phyloP scores from a whole-genome alignment of 2,329 filamentous ascomycete genomes.

The Lachnellula occidentalis region DNA sequence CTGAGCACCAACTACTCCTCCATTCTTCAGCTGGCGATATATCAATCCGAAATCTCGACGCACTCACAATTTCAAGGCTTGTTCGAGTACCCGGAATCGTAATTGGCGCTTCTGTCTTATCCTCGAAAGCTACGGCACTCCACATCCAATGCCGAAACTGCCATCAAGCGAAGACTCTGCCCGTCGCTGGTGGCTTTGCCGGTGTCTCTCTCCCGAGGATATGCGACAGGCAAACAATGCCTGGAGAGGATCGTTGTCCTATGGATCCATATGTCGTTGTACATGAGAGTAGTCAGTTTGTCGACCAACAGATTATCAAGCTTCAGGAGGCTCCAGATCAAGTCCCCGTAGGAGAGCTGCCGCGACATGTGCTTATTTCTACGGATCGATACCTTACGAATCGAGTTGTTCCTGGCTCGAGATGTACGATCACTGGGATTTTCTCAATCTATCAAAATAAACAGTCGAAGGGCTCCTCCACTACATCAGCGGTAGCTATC shows the following conservation, averaged over 20 bases:
- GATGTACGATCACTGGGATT: constrained; percentile 93
- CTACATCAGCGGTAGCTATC: constrained; percentile 82
- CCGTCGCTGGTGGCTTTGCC: constrained; percentile 78
- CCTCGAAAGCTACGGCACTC: constrained; percentile 86
- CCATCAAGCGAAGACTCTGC: constrained; percentile 62
- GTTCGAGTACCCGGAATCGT: constrained; percentile 96
- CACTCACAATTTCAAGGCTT: constrained; percentile 87
- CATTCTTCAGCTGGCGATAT: constrained; percentile 88
- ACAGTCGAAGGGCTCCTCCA: constrained; percentile 68
- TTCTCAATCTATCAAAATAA: constrained; percentile 98
- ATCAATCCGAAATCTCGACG: constrained; percentile 90
- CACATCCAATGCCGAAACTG: constrained; percentile 87
- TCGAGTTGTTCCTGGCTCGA: constrained; percentile 86
- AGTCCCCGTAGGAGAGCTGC: constrained; percentile 92
- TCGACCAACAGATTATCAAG: constrained; percentile 97
- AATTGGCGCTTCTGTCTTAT: constrained; percentile 93
- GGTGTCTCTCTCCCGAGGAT: constrained; percentile 77
- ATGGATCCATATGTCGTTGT: constrained; percentile 94
- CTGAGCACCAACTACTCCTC: constrained; percentile 89
- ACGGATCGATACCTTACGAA: constrained; percentile 97
- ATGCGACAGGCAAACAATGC: constrained; percentile 60
- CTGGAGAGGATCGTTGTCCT: constrained; percentile 75
- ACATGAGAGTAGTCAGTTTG: constrained; percentile 89
- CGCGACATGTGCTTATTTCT: constrained; percentile 88
- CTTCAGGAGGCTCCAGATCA: constrained; percentile 96